Evolutionary conservation across 495 filamentous ascomycete species (phyloP).

Genomic region (Tuber borchii): DNA sequence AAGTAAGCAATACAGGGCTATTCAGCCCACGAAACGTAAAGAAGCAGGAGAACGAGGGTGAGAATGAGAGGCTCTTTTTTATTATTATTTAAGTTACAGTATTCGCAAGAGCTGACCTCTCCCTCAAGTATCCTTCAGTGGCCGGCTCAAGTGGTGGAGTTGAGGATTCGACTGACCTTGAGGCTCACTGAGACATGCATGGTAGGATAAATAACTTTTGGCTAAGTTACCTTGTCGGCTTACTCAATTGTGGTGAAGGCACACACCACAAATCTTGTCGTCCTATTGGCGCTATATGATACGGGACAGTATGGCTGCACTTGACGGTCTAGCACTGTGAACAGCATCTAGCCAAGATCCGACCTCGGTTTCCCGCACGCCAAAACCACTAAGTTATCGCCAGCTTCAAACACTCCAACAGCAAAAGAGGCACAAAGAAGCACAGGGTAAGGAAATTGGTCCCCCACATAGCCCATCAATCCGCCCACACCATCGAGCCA

Average conservation of each 20-base stretch:
- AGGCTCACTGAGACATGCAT: background rate
- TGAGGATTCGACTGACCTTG: background rate
- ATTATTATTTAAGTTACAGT: background rate
- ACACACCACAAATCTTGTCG: background rate
- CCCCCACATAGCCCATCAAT: background rate
- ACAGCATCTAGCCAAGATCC: background rate
- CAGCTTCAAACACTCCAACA: background rate
- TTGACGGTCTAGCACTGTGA: background rate
- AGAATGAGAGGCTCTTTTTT: background rate
- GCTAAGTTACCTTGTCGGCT: background rate
- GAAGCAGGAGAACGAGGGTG: background rate
- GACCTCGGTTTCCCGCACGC: background rate
- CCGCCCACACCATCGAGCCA: background rate
- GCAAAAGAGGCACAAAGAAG: background rate
- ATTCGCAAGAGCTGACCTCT: background rate
- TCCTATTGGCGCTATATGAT: background rate
- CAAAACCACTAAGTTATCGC: background rate
- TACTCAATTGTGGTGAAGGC: background rate
- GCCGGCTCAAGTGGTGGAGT: background rate
- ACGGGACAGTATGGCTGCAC: background rate
- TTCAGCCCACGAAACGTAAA: too few relatives aligned
- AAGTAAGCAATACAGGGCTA: background rate
- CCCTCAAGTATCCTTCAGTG: background rate
- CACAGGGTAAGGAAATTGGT: background rate
- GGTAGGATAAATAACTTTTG: background rate